phyloP scores from a whole-genome alignment of 495 filamentous ascomycete genomes.

The Podospora conica region DNA sequence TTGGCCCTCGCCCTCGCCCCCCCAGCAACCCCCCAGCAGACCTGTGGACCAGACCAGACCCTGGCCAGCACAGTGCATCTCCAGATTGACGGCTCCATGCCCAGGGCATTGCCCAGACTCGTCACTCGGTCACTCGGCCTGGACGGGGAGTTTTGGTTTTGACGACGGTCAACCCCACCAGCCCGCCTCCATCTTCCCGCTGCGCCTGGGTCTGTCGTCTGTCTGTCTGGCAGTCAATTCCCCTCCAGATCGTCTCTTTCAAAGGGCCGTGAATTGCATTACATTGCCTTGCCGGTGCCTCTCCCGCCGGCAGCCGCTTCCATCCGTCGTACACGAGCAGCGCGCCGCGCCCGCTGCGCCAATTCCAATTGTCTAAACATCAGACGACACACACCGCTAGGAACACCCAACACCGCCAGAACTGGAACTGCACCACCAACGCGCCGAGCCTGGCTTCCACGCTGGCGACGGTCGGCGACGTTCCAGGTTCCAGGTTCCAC shows the following conservation, averaged over 20 bases:
- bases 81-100: background rate
- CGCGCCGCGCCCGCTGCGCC: background rate
- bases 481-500: too few relatives aligned
- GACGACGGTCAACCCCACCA: background rate
- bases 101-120: background rate
- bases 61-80: background rate
- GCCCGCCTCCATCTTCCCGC: background rate
- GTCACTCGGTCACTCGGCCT: too few relatives aligned
- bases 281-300: too few relatives aligned
- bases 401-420: background rate
- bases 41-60: background rate
- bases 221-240: background rate
- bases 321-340: background rate
- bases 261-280: background rate
- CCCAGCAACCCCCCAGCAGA: background rate
- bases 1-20: too few relatives aligned
- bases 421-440: conserved; percentile 11
- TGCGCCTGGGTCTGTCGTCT: too few relatives aligned
- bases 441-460: conserved; percentile 1
- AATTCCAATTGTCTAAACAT: background rate
- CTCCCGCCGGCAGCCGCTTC: background rate
- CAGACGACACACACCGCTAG: background rate
- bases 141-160: too few relatives aligned
- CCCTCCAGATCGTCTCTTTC: background rate
- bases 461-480: background rate